Base-by-base conservation (phyloP, 2,329 filamentous ascomycete species). In the Mariannaea elegans region DNA sequence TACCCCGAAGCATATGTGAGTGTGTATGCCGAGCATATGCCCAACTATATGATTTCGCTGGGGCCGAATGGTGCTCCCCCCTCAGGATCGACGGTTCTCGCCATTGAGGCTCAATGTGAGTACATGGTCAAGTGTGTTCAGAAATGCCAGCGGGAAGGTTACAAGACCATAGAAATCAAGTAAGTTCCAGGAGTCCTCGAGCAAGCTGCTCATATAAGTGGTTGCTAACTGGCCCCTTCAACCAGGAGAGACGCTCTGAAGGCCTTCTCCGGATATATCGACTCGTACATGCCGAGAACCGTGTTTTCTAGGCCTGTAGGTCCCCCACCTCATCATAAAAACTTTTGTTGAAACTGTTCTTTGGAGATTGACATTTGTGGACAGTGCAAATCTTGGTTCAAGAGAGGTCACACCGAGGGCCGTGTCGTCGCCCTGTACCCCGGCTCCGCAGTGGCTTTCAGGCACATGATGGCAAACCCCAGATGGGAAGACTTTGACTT, bases 311-410 rank as follows among this genome's bases (percentile, higher is more conserved):
- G 6, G 21, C 27, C 2, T 57, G 46, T 1, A 19, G n/a, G n/a
- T n/a, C n/a, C n/a, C n/a, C n/a, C n/a, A n/a, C n/a, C 62, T 7
- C 50, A 49, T n/a, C 57, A 65, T 2, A 61, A 56, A 31, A 65
- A 63, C 24, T 18, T 19, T 1, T 65, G 57, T 16, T 13, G 34
- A 3, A 48, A 61, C 13, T 47, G 48, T 57, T 51, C 59, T 2
- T 12, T 64, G 9, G 57, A 52, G 21, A 8, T 29, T 0, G 62
- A 50, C 10, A 58, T 64, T 1, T 65, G 61, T n/a, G 61, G 36
- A 54, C 2, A 50, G 55, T 4, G 41, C 14, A 34, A 24, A 7
- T 52, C 49, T 2, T 52, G 49, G 49, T 52, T 44, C 23, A 52
- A 52, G 49, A 52, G 34, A 4, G 27, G 27, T 2, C 42, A 51